A percentile compares a stretch with the other conserved stretches of the same genome.
Conservation (phyloP, 2,329 filamentous ascomycete species). For the Xylaria hypoxylon region DNA sequence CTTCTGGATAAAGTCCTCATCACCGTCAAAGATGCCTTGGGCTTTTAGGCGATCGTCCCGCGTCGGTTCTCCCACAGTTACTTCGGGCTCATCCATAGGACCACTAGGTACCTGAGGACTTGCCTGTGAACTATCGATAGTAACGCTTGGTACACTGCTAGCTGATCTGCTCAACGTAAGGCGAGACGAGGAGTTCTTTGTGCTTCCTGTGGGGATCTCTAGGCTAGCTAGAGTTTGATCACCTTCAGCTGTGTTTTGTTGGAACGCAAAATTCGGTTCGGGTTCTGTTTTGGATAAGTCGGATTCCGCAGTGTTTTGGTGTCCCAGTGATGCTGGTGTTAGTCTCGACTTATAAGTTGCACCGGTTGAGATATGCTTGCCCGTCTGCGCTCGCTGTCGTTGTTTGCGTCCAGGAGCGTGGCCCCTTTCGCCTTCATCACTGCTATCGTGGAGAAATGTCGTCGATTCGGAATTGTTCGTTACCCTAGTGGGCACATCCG, state of each 20-base stretch:
- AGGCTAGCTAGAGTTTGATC: constrained; percentile 43
- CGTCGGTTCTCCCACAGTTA: constrained; percentile 68
- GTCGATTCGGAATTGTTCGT: constrained; percentile 51
- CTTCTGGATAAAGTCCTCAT: constrained; percentile 82
- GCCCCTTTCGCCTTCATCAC: constrained; percentile 57
- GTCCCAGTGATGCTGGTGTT: constrained; percentile 1
- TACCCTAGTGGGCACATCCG: constrained; percentile 43
- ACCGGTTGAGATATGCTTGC: constrained; percentile 35
- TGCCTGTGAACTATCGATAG: constrained; percentile 38
- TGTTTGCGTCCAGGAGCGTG: constrained; percentile 17
- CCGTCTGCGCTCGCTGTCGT: constrained; percentile 34
- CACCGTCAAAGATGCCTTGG: constrained; percentile 83
- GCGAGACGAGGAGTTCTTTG: constrained; percentile 54
- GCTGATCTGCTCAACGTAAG: constrained; percentile 60
- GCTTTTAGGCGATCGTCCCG: constrained; percentile 82
- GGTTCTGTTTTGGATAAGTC: constrained; percentile 31
- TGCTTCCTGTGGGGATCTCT: constrained; percentile 54
- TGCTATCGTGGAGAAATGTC: constrained; percentile 65
- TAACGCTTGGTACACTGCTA: constrained; percentile 41
- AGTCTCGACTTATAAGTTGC: constrained; percentile 2
- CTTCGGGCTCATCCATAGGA: constrained; percentile 68
- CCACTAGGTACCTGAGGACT: constrained; percentile 63
- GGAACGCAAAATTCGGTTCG: constrained; percentile 41
- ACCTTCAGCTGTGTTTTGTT: constrained; percentile 39
- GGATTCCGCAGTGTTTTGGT: constrained; percentile 14